Conservation (phyloP, 2,329 filamentous ascomycete species). For the Anisogramma anomala region DNA sequence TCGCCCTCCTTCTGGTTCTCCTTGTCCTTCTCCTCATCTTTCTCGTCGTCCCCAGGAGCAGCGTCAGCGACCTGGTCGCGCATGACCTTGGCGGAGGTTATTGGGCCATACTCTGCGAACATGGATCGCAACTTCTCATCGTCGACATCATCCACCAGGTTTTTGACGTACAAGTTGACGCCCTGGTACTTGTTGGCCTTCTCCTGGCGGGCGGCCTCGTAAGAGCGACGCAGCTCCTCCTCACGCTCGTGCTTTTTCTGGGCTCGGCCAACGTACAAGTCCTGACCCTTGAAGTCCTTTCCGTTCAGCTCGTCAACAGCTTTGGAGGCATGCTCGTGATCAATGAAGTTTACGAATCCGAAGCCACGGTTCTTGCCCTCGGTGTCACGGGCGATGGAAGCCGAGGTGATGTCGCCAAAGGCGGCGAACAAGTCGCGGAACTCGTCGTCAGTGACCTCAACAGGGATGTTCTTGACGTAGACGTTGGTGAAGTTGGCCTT, state of each 20-base stretch:
- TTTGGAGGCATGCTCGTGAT: slow-evolving; percentile 73
- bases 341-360: slow-evolving; percentile 91
- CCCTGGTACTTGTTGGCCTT: slow-evolving; percentile 99
- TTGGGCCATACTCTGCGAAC: slow-evolving; percentile 82
- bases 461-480: slow-evolving; percentile 95
- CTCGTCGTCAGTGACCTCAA: slow-evolving; percentile 79
- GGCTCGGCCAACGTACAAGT: slow-evolving; percentile 92
- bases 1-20: slow-evolving; percentile 37
- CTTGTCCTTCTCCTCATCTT: slow-evolving; percentile 39
- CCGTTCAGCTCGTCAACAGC: slow-evolving; percentile 89
- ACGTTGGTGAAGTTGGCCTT: slow-evolving; percentile 99
- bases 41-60: slow-evolving; percentile 44
- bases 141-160: slow-evolving; percentile 90
- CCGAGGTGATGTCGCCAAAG: slow-evolving; percentile 89
- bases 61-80: slow-evolving; percentile 52
- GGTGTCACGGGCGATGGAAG: slow-evolving; percentile 76
- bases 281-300: slow-evolving; percentile 85
- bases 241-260: slow-evolving; percentile 99
- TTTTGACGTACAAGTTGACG: slow-evolving; percentile 99
- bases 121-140: slow-evolving; percentile 95
- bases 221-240: slow-evolving; percentile 97
- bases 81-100: slow-evolving; percentile 99
- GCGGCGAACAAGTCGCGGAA: slow-evolving; percentile 89
- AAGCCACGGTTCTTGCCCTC: slow-evolving; percentile 94
- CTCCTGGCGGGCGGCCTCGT: slow-evolving; percentile 93